These are phyloP conservation scores for Achaetomium macrosporum DNA, from an alignment of 2,329 filamentous ascomycete genomes.

Conservation along the genomic window DNA sequence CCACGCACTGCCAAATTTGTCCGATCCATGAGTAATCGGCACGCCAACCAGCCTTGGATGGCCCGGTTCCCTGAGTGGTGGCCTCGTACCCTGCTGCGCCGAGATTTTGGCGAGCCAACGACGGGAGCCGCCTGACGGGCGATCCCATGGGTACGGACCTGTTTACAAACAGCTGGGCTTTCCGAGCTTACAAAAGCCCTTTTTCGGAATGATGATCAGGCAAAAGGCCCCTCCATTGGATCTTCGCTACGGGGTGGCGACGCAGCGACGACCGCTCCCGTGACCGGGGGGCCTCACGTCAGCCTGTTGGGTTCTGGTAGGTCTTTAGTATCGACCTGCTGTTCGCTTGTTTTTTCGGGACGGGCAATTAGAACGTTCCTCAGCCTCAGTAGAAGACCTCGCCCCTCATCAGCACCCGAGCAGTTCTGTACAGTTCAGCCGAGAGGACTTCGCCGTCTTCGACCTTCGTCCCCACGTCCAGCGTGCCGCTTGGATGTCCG, in stretches of 20 bases:
- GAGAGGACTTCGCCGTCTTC: slow-evolving; percentile 36
- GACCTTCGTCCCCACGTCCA: slow-evolving; percentile 41
- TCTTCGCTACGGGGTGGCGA: too few relatives aligned
- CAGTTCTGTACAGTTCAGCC: slow-evolving; percentile 43
- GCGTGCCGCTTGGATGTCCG: slow-evolving; percentile 41
- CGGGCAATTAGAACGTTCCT: neutral
- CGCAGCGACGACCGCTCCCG: neutral
- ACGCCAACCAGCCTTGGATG: neutral
- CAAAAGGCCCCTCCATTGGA: too few relatives aligned
- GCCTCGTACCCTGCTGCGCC: neutral
- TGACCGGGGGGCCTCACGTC: slow-evolving; percentile 11
- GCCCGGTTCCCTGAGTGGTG: neutral
- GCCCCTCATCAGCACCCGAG: slow-evolving; percentile 45
- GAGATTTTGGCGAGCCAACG: neutral
- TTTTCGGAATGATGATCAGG: too few relatives aligned
- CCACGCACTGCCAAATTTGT: slow-evolving; percentile 5
- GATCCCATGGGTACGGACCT: neutral
- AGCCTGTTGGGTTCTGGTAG: neutral
- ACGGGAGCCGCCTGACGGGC: neutral
- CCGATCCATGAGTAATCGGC: slow-evolving; percentile 7
- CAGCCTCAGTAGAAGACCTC: slow-evolving; percentile 36
- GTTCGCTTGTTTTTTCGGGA: neutral
- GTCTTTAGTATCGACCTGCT: neutral
- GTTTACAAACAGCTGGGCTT: too few relatives aligned
- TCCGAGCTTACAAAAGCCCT: too few relatives aligned